Conservation (phyloP, 371 early-diverging fungal genomes). For the Conidiobolus incongruus region DNA sequence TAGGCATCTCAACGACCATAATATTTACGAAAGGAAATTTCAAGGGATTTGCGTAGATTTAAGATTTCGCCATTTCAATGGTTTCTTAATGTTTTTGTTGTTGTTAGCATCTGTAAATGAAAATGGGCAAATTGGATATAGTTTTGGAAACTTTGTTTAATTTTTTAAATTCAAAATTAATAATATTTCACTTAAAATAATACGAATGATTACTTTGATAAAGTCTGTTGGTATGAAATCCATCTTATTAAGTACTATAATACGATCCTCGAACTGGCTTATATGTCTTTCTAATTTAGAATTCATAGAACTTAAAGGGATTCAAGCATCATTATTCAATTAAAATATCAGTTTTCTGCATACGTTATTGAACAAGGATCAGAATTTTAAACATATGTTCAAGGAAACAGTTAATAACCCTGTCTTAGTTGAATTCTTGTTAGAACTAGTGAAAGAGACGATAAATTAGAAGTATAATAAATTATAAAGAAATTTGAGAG, state of each 20-base stretch:
- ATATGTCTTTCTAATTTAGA: slow-evolving; percentile 53
- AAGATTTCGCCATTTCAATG: slow-evolving; percentile 32
- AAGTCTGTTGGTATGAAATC: slow-evolving; percentile 55
- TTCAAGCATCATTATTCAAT: slow-evolving; percentile 78
- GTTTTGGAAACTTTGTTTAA: slow-evolving; percentile 4
- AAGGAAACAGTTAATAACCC: slow-evolving; percentile 84
- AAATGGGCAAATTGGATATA: slow-evolving; percentile 23
- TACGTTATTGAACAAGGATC: slow-evolving; percentile 37
- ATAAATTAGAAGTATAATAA: too few species aligned
- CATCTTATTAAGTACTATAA: slow-evolving; percentile 81
- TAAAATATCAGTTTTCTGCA: slow-evolving; percentile 60
- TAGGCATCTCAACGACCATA: slow-evolving; percentile 89
- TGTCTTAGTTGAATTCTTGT: too few species aligned
- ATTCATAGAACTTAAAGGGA: slow-evolving; percentile 79
- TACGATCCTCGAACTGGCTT: slow-evolving; percentile 22
- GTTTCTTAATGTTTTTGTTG: slow-evolving; percentile 30
- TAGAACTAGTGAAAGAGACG: too few species aligned
- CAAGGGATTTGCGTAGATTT: slow-evolving; percentile 9
- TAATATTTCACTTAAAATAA: neutral
- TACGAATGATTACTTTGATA: slow-evolving; percentile 9
- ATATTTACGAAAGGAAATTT: slow-evolving; percentile 22
- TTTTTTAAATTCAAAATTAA: neutral
- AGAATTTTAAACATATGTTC: slow-evolving; percentile 84
- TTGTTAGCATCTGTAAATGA: slow-evolving; percentile 47
- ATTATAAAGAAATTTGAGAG: too few species aligned